These are phyloP conservation scores for Mycena olivaceomarginata DNA, from an alignment of 768 basidiomycete species.

Conservation along the genomic window DNA sequence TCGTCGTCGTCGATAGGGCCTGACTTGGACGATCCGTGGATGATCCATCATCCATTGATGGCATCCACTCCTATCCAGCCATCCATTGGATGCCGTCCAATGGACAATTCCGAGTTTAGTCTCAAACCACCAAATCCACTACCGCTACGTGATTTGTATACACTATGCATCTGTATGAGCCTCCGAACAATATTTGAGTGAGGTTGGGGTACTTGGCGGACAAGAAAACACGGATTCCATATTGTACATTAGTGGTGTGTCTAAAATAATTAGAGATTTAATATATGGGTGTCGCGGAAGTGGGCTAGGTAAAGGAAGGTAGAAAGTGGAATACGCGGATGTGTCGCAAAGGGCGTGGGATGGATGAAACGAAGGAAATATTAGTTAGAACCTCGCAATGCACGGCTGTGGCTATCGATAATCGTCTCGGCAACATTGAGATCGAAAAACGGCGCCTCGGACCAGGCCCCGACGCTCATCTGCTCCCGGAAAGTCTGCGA, in stretches of 20 bases:
- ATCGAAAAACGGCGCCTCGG: conserved; percentile 35
- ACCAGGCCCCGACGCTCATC: conserved; percentile 37
- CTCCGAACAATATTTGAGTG: too few species aligned
- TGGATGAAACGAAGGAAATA: background rate
- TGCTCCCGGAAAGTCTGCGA: conserved; percentile 42
- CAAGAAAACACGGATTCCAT: too few species aligned
- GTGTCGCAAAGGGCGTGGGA: background rate
- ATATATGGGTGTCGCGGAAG: too few species aligned
- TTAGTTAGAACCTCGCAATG: background rate
- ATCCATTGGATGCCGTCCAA: conserved; percentile 26
- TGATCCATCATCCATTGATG: conserved; percentile 30
- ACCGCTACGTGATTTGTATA: background rate
- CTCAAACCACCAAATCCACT: background rate
- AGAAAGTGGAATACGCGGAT: too few species aligned
- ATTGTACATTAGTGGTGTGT: too few species aligned
- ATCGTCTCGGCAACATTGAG: conserved; percentile 29
- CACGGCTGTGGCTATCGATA: background rate
- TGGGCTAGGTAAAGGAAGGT: too few species aligned
- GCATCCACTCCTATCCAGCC: conserved; percentile 27
- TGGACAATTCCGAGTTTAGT: conserved; percentile 4
- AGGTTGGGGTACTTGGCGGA: too few species aligned
- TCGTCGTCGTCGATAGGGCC: too few species aligned
- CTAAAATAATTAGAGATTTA: too few species aligned
- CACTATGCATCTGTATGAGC: too few species aligned
- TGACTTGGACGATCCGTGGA: conserved; percentile 32